These are phyloP conservation scores for Cordyceps cicadae DNA, from an alignment of 2,329 filamentous ascomycete genomes.

Conservation along the genomic window DNA sequence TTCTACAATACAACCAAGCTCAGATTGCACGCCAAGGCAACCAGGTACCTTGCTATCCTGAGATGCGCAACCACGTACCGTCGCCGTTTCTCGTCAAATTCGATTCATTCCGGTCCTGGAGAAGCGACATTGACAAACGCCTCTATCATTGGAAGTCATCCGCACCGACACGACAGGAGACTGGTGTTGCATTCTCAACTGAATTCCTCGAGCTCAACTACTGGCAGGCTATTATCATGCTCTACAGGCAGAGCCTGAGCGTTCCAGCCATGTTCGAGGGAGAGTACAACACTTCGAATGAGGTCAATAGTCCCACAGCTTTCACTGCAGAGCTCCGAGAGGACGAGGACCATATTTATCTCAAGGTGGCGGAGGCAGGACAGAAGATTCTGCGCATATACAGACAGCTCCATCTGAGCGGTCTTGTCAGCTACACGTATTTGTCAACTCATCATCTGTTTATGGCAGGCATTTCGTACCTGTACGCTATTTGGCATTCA, in stretches of 20 bases:
- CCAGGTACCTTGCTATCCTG: slow-evolving; percentile 57
- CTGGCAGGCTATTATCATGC: slow-evolving; percentile 94
- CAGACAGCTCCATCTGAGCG: slow-evolving; percentile 76
- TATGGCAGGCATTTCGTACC: slow-evolving; percentile 92
- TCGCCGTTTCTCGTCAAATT: slow-evolving; percentile 82
- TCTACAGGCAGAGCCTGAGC: slow-evolving; percentile 83
- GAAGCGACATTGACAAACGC: slow-evolving; percentile 75
- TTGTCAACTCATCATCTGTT: slow-evolving; percentile 93
- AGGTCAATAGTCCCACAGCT: slow-evolving; percentile 54
- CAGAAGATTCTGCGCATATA: slow-evolving; percentile 89
- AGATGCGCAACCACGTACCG: slow-evolving; percentile 68
- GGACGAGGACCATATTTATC: slow-evolving; percentile 84
- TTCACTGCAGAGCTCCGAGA: slow-evolving; percentile 59
- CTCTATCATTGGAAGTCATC: slow-evolving; percentile 80
- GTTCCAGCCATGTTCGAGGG: slow-evolving; percentile 78
- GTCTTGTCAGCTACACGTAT: slow-evolving; percentile 92
- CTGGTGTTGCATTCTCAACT: slow-evolving; percentile 79
- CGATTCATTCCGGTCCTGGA: slow-evolving; percentile 80
- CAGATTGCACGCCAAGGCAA: slow-evolving; percentile 63
- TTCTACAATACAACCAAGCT: slow-evolving; percentile 85
- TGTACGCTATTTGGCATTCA: slow-evolving; percentile 97
- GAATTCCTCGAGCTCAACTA: slow-evolving; percentile 94
- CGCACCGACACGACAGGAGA: slow-evolving; percentile 68
- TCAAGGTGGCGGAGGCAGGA: slow-evolving; percentile 91
- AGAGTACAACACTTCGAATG: slow-evolving; percentile 60